Base-by-base conservation (phyloP, 2,329 filamentous ascomycete species). In the Talaromyces pinophilus region DNA sequence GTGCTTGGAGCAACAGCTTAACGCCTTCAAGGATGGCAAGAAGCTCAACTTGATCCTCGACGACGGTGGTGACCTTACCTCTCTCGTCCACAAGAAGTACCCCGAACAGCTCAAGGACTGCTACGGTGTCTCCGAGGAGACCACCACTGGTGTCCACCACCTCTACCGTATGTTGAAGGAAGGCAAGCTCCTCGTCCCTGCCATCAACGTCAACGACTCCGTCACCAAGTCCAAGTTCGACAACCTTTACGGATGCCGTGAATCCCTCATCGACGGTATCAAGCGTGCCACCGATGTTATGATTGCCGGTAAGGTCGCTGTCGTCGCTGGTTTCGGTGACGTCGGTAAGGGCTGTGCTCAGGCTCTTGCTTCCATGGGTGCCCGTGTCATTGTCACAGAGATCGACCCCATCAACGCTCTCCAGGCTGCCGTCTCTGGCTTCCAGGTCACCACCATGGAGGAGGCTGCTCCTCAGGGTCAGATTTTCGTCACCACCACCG, bases 151-250 rank as follows among this genome's bases (percentile, higher is more conserved):
- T 88, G 94, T 99, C 78, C 95, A 98, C 91, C 94, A 98, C 87
- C 88, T 99, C 69, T 99, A 98, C 91, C 88, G 89, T 80, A 97
- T 97, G 93, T 85, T 98, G 81, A 97, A 95, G 88, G 89, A 92
- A 75, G 87, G 88, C 81, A 87, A 88, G 82, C 92, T 98, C 72
- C 90, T 97, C 70, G 92, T 97, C 73, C 95, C 95, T 73, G 87
- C 94, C 83, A 92, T 98, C 90, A 99, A 99, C 84, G 94, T 99
- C 87, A 98, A 99, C 86, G 94, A 99, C 89, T 93, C 91, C 68
- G 94, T 99, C 80, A 99, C 95, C 83, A 99, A 98, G 90, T 97
- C 93, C 85, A 99, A 99, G 89, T 99, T 99, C 82, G 95, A 98
- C 89, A 99, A 99, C 90, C 86, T 98, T 72, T 99, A 98, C 88